Conservation (phyloP, 768 basidiomycete genomes). For the Flagelloscypha sp. region DNA sequence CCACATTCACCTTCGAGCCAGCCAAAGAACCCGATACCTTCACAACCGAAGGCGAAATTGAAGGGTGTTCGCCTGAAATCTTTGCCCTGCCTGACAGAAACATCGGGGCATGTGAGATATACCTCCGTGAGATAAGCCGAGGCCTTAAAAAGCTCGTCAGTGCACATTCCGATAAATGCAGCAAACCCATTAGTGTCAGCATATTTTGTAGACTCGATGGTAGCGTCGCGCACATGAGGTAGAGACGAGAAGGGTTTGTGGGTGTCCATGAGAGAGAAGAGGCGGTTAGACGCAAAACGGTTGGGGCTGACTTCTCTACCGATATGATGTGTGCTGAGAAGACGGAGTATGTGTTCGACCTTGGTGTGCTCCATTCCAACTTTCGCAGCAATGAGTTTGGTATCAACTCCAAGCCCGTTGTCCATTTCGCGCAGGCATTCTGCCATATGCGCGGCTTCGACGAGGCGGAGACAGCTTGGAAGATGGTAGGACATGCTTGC, state of each 20-base stretch:
- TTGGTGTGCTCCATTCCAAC: constrained; percentile 40
- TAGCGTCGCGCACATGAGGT: not conserved
- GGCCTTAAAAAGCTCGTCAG: constrained; percentile 72
- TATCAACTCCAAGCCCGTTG: constrained; percentile 42
- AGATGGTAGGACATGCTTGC: constrained; percentile 71
- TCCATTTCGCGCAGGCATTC: constrained; percentile 65
- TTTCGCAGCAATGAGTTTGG: constrained; percentile 33
- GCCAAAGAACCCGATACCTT: constrained; percentile 48
- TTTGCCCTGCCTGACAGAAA: constrained; percentile 23
- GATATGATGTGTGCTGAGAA: constrained; percentile 74
- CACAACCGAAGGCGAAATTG: constrained; percentile 56
- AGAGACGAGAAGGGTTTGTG: constrained; percentile 38
- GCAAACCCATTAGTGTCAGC: constrained; percentile 55
- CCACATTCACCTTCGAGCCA: constrained; percentile 61
- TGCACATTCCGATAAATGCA: constrained; percentile 61
- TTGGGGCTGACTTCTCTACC: constrained; percentile 61
- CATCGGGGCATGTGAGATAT: constrained; percentile 31
- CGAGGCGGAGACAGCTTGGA: constrained; percentile 63
- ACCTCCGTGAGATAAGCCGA: constrained; percentile 70
- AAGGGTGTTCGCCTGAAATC: constrained; percentile 57
- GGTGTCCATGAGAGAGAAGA: constrained; percentile 61
- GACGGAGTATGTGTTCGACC: constrained; percentile 68
- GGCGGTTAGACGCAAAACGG: constrained; percentile 64
- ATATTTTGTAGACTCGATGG: constrained; percentile 53
- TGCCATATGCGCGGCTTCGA: constrained; percentile 63